phyloP scores from a whole-genome alignment of 768 basidiomycete genomes.

The Mycena leptocephala region DNA sequence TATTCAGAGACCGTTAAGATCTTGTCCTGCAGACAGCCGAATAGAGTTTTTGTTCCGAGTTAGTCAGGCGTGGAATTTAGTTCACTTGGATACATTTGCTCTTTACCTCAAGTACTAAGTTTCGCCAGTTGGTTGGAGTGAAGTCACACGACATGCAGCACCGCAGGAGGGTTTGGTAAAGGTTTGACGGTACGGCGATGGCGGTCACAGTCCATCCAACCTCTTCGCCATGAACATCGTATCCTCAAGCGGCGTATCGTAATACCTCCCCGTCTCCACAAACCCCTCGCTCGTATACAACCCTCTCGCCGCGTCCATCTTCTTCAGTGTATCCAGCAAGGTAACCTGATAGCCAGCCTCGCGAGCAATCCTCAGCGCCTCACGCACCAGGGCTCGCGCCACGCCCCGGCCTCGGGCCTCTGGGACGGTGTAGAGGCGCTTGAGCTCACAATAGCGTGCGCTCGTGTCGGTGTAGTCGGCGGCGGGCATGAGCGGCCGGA shows the following conservation, averaged over 20 bases:
- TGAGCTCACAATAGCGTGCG: background rate
- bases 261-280: background rate
- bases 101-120: too few species aligned
- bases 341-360: background rate
- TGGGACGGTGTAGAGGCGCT: background rate
- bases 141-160: too few species aligned
- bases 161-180: background rate
- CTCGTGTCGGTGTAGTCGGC: background rate
- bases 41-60: too few species aligned
- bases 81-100: too few species aligned
- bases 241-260: background rate
- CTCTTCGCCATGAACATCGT: conserved; percentile 1
- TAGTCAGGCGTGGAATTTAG: too few species aligned
- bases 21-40: too few species aligned
- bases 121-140: too few species aligned
- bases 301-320: background rate
- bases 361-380: background rate
- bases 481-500: background rate
- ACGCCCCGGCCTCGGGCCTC: background rate
- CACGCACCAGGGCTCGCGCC: background rate
- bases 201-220: background rate
- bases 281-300: conserved; percentile 5
- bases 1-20: too few species aligned
- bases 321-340: background rate
- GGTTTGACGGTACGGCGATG: too few species aligned